Conservation (phyloP, 768 basidiomycete genomes). For the Tricholoma terreum region DNA sequence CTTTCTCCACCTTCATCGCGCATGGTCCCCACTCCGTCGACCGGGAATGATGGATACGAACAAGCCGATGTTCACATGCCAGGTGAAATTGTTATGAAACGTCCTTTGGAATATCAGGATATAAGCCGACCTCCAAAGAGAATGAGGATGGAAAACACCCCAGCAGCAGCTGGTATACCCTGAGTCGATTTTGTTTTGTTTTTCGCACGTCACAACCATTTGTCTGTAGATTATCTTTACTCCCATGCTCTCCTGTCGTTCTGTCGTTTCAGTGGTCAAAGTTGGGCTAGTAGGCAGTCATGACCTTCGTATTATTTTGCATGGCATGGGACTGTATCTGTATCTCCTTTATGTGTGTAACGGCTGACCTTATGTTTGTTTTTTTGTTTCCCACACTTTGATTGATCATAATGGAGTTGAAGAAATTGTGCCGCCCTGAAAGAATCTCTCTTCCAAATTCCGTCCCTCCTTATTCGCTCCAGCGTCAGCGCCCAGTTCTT, state of each 20-base stretch:
- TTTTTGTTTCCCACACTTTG: conserved; percentile 16
- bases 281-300: conserved; percentile 17
- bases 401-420: conserved; percentile 11
- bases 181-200: conserved; percentile 32
- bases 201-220: conserved; percentile 14
- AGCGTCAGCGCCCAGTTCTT: conserved; percentile 5
- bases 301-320: conserved; percentile 14
- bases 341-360: conserved; percentile 22
- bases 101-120: conserved; percentile 54
- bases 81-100: conserved; percentile 57
- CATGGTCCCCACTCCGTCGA: conserved; percentile 49
- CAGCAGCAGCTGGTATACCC: conserved; percentile 49
- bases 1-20: conserved; percentile 57
- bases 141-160: conserved; percentile 62
- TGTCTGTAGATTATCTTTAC: conserved; percentile 35
- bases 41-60: conserved; percentile 35
- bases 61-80: conserved; percentile 40
- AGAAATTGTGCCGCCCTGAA: conserved; percentile 4
- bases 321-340: conserved; percentile 26
- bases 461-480: background rate
- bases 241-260: conserved; percentile 30
- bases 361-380: conserved; percentile 9
- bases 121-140: conserved; percentile 59
- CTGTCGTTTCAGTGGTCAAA: conserved; percentile 17
- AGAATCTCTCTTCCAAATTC: conserved; percentile 4